These are phyloP conservation scores for Papiliotrema flavescens DNA, from an alignment of 1,284 basidiomycete species.

Conservation along the genomic window DNA sequence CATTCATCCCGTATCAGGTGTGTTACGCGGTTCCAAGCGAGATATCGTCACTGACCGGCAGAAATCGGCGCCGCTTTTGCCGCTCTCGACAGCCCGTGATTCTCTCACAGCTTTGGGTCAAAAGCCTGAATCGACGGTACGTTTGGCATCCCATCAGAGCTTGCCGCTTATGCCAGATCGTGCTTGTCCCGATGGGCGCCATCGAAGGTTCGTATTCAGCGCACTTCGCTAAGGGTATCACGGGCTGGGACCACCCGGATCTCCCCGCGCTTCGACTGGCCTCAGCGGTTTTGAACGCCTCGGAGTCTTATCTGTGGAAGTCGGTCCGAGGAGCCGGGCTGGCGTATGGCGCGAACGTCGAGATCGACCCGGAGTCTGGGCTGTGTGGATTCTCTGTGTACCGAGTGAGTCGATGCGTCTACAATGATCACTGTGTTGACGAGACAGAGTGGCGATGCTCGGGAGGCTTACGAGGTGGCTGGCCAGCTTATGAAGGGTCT, in stretches of 20 bases:
- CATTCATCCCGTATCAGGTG: conserved; percentile 66
- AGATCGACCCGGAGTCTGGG: conserved; percentile 76
- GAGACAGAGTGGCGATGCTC: conserved; percentile 75
- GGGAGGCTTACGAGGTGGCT: conserved; percentile 79
- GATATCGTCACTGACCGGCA: conserved; percentile 5
- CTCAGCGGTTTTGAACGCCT: conserved; percentile 82
- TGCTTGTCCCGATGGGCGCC: conserved; percentile 82
- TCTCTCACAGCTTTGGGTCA: conserved; percentile 73
- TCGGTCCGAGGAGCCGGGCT: conserved; percentile 87
- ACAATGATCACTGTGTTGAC: neutral
- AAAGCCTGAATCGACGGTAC: conserved; percentile 67
- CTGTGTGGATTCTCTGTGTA: conserved; percentile 77
- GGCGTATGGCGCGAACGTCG: conserved; percentile 86
- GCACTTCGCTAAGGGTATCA: conserved; percentile 72
- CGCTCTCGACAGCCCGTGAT: conserved; percentile 65
- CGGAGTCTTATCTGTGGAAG: conserved; percentile 92
- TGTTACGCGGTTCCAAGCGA: conserved; percentile 30
- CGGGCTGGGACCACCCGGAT: conserved; percentile 76
- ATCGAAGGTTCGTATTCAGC: conserved; percentile 90
- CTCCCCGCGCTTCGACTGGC: conserved; percentile 82
- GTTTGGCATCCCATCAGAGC: conserved; percentile 4
- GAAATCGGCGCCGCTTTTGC: conserved; percentile 59
- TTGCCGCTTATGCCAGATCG: conserved; percentile 55
- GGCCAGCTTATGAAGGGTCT: conserved; percentile 69
- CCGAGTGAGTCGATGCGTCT: conserved; percentile 57